Evolutionary conservation across 1,284 basidiomycete genomes (phyloP).

Genomic region (Tetrapyrgos nigripes): DNA sequence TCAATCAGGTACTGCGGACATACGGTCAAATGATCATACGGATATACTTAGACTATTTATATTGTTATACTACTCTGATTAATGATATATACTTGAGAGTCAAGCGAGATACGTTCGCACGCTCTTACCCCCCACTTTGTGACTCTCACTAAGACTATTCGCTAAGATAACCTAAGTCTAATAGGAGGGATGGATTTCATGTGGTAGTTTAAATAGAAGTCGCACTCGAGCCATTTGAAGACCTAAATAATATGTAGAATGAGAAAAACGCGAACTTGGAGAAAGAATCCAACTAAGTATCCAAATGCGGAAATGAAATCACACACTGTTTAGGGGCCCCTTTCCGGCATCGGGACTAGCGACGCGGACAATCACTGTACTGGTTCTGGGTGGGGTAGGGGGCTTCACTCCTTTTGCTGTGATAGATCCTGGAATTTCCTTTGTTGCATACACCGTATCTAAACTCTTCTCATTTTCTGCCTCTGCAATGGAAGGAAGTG

Average conservation of each 20-base stretch:
- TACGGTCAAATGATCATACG: no score
- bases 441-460: not conserved
- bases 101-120: no score
- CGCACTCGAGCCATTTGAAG: constrained; percentile 13
- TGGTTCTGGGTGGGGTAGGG: not conserved
- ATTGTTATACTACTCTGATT: no score
- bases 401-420: not conserved
- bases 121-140: no score
- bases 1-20: no score
- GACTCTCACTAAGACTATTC: no score
- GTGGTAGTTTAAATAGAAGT: constrained; percentile 15
- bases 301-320: not conserved
- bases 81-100: no score
- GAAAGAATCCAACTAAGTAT: no score
- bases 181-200: not conserved
- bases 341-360: not conserved
- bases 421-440: not conserved
- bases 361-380: not conserved
- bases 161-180: no score
- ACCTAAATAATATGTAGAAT: constrained; percentile 5
- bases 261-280: no score
- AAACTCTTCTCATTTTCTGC: not conserved
- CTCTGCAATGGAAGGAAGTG: not conserved
- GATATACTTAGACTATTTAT: no score
- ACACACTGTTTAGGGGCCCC: not conserved